Evolutionary conservation across 75 land plant species (phyloP).

Genomic region (Sequoia sempervirens): DNA sequence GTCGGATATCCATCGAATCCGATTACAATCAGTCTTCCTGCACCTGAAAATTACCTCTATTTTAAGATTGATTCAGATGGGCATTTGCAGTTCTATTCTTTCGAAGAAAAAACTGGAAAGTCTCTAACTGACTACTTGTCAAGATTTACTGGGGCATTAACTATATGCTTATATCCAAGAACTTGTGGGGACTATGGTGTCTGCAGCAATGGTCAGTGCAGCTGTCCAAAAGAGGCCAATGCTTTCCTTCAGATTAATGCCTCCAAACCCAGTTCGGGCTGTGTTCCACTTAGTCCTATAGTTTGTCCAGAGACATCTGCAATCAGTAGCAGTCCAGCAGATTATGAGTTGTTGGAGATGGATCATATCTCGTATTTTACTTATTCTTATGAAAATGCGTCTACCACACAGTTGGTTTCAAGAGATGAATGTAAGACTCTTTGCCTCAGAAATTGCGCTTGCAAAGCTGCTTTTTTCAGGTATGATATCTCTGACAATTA

Average conservation of each 20-base stretch:
- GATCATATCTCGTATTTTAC: conserved; percentile 15
- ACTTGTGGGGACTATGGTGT: conserved; percentile 28
- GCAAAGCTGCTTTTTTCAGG: conserved; percentile 30
- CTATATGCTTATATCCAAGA: conserved; percentile 12
- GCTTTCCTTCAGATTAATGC: neutral
- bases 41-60: neutral
- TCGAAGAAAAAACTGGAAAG: neutral
- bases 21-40: neutral
- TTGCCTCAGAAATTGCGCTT: conserved; percentile 32
- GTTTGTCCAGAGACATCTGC: neutral
- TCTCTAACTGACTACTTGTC: neutral
- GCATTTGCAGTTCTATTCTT: neutral
- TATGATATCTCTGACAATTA: neutral
- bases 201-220: conserved; percentile 14
- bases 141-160: neutral
- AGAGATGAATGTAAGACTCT: conserved; percentile 21
- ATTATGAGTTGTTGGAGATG: conserved; percentile 14
- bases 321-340: neutral
- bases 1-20: neutral
- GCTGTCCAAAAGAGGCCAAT: conserved; percentile 2
- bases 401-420: neutral
- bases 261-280: neutral
- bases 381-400: neutral
- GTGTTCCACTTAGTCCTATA: neutral
- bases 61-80: conserved; percentile 7